Conservation (phyloP, 106 monocot genomes). For the Apostasia shenzhenica region DNA sequence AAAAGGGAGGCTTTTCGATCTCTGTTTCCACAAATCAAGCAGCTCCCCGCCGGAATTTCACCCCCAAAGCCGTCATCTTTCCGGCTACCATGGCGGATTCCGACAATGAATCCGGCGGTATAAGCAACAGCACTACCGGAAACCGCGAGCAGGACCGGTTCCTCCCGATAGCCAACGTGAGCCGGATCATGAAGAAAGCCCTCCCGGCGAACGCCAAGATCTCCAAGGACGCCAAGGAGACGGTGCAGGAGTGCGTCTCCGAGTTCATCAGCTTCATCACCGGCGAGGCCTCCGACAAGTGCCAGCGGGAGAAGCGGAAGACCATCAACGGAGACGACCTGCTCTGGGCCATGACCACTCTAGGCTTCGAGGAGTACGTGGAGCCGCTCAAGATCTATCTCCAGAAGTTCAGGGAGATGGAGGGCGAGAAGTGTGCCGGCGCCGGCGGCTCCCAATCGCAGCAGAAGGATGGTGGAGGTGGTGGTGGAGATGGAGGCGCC, state of each 20-base stretch:
- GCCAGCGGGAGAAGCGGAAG: conserved; percentile 74
- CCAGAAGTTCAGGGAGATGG: conserved; percentile 51
- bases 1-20: too few species aligned
- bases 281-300: conserved; percentile 77
- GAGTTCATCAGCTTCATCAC: conserved; percentile 81
- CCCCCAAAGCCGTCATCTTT: neutral
- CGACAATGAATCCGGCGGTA: conserved; percentile 51
- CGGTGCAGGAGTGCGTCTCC: conserved; percentile 67
- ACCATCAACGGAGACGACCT: conserved; percentile 75
- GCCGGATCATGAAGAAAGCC: conserved; percentile 70
- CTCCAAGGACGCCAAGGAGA: conserved; percentile 74
- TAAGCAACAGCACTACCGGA: conserved; percentile 2
- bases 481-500: conserved; percentile 2
- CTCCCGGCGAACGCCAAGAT: conserved; percentile 67
- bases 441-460: neutral
- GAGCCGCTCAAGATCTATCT: conserved; percentile 56
- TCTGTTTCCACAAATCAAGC: too few species aligned
- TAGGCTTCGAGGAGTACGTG: conserved; percentile 65
- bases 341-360: conserved; percentile 68
- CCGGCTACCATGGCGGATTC: conserved; percentile 37
- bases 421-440: conserved; percentile 31
- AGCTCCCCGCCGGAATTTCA: neutral
- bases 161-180: conserved; percentile 67
- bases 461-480: neutral
- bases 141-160: conserved; percentile 56